A percentile compares a stretch with the other conserved stretches of the same genome.
Conservation (phyloP, 345 rosid species). For the Populus deltoides region DNA sequence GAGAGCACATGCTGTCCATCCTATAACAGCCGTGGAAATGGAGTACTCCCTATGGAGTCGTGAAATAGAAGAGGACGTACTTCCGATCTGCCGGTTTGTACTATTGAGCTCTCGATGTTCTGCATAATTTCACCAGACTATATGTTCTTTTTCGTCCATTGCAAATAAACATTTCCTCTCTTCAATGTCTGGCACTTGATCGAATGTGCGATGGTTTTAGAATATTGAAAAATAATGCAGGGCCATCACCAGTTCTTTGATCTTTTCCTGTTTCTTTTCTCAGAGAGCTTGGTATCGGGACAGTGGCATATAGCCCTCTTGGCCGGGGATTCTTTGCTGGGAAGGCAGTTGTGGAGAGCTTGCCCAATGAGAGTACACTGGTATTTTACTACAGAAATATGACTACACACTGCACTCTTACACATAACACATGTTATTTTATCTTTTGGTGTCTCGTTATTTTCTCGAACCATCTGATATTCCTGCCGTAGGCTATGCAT, state of each 20-base stretch:
- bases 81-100: conserved; percentile 13
- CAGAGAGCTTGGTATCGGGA: conserved; percentile 41
- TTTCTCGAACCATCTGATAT: not conserved
- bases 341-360: conserved; percentile 36
- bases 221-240: not conserved
- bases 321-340: conserved; percentile 44
- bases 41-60: conserved; percentile 23
- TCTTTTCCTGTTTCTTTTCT: not conserved
- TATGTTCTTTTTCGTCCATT: not conserved
- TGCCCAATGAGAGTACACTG: conserved; percentile 28
- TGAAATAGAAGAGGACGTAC: conserved; percentile 11
- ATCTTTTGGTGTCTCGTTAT: not conserved
- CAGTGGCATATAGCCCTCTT: conserved; percentile 43
- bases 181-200: not conserved
- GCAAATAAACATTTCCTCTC: not conserved
- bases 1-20: conserved; percentile 26
- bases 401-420: not conserved
- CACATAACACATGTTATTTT: too few species aligned
- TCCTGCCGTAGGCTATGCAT: conserved; percentile 24
- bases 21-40: conserved; percentile 17
- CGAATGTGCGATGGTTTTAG: not conserved
- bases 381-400: conserved; percentile 2
- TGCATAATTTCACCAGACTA: not conserved
- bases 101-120: too few species aligned
- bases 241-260: not conserved